Evolutionary conservation across 169 alveolate species (phyloP), one percentile per base, ranked within the genome.

Genomic region (Perkinsus marinus): DNA sequence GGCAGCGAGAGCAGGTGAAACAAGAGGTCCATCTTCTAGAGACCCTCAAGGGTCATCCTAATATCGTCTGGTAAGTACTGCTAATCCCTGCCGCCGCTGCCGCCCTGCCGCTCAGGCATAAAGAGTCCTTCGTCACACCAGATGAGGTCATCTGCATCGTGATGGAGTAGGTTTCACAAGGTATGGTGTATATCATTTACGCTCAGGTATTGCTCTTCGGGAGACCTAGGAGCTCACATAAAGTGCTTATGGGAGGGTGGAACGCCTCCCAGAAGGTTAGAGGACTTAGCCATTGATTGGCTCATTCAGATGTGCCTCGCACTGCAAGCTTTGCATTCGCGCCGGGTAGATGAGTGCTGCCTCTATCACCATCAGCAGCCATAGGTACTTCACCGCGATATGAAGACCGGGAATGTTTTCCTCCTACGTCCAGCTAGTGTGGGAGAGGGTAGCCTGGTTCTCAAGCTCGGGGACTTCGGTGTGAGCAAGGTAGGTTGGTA

Each of bases 391-490:
- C 99, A 98, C 93, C 91, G 99, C 93, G 99, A 98, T 93, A 91
- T 98, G 36, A 97, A 98, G 93, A 98, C 98, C 39, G 97, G 96
- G 92, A 97, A 97, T 92, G 94, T 97, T 34, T 96, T 97, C 90
- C 92, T 97, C 39, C 97, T 96, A 68, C 91, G 93, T 39, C 89
- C 92, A 2, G 68, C 92, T 26, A 38, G 36, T 17, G 26, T 36
- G 37, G 93, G 46, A 34, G n/a, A 7, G 39, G 90, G 90, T 39
- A 90, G 92, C 39, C 93, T 95, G 90, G 96, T 96, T 89, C 97
- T 97, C 26, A 97, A 98, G 93, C 93, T 97, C 34, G 99, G 98
- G 36, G 98, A 97, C 94, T 98, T 97, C 41, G 99, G 99, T 16
- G 95, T 98, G 13, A 95, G 98, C 22, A 95, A 97, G 91, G 96